phyloP scores from a whole-genome alignment of 257 asterid genomes.

The Avicennia marina region DNA sequence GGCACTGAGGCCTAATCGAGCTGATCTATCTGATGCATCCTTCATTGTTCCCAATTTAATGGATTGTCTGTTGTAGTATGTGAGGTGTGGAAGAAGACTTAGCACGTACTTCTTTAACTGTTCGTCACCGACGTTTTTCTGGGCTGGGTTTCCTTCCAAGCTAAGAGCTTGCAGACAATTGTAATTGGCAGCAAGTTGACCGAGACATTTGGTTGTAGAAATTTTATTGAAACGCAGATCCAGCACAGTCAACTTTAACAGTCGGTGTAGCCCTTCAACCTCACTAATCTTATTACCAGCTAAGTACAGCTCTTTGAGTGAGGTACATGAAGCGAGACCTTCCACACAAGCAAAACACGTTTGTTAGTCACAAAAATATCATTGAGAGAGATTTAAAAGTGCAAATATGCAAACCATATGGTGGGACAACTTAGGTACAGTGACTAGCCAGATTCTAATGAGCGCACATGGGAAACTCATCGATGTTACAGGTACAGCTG shows the following conservation, averaged over 20 bases:
- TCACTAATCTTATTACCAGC: constrained; percentile 97
- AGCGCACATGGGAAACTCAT: neutral
- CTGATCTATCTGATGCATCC: constrained; percentile 64
- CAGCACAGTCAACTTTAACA: constrained; percentile 69
- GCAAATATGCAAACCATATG: no score
- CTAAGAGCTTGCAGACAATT: constrained; percentile 83
- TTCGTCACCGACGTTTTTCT: constrained; percentile 90
- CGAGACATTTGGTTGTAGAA: constrained; percentile 81
- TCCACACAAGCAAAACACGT: constrained; percentile 14
- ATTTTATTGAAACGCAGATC: constrained; percentile 95
- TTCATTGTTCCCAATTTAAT: constrained; percentile 59
- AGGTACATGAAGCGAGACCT: constrained; percentile 92
- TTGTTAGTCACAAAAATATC: neutral
- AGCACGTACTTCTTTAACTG: constrained; percentile 70
- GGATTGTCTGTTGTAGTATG: constrained; percentile 71
- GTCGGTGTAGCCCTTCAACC: constrained; percentile 98
- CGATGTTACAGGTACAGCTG: neutral
- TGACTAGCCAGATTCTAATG: no score
- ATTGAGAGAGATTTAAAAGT: neutral
- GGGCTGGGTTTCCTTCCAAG: constrained; percentile 93
- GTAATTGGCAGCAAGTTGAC: constrained; percentile 97
- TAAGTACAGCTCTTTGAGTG: constrained; percentile 84
- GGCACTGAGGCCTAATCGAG: constrained; percentile 52
- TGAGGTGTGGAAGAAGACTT: constrained; percentile 77
- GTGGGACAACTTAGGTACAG: no score